Base-by-base conservation (phyloP, 2,329 filamentous ascomycete genomes). In the Amauroascus verrucosus region DNA sequence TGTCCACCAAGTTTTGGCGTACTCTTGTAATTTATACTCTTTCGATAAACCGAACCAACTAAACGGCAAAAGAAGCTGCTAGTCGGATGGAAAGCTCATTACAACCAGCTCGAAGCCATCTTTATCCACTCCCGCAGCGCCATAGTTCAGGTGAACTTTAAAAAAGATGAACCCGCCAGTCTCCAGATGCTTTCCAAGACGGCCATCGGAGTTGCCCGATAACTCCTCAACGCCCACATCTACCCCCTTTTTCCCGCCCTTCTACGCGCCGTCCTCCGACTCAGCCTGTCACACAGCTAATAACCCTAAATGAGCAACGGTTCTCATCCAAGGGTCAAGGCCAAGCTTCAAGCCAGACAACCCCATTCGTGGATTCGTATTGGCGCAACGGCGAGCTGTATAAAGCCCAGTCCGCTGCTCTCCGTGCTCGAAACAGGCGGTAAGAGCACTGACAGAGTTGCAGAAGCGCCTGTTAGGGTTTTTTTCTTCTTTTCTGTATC, bases 141-240 rank as follows among this genome's bases (percentile, higher is more conserved):
- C n/a, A n/a, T 18, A 9, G n/a, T 5, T 9, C 6, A 6, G n/a
- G 16, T 5, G 11, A 43, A 43, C 40, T 13, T n/a, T 43, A 43
- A 26, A 43, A 5, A 38, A n/a, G 6, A 38, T 3, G 33, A 14
- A 6, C 28, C 6, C 28, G 28, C 6, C 14, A 6, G 6, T n/a
- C 37, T 16, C 18, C 16, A 6, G n/a, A 11, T 11, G 4, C 6
- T 11, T 6, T 13, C 14, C 16, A 35, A 41, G 13, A 22, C 33
- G 48, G 48, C 35, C 48, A 43, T 50, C 48, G 48, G 48, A 41
- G 48, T 16, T 50, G n/a, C 16, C 48, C 48, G 48, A 50, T 37
- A 32, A 16, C 47, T n/a, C 33, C 6, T 48, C 28, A 35, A 14
- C 22, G 35, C 13, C 45, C 16, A 24, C 8, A n/a, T 26, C 24